Base-by-base conservation (phyloP, 306 rosid species). In the Lithocarpus polystachyus region DNA sequence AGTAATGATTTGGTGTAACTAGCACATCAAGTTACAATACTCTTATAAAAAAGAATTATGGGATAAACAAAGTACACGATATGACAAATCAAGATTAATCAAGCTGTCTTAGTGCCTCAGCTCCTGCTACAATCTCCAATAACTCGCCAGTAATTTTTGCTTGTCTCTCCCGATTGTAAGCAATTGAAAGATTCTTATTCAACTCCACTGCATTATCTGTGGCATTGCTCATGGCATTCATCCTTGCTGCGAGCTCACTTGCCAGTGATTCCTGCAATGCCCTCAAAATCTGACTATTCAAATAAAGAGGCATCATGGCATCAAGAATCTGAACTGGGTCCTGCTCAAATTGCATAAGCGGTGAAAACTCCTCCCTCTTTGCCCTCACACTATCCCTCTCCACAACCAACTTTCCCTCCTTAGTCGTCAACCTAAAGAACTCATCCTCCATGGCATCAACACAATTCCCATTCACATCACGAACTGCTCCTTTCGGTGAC, bases 201-300 rank as follows among this genome's bases (percentile, higher is more conserved):
- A 94, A 83, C 52, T 91, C 97, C 20, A 59, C 62, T 0, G 98
- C 98, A 72, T 90, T 94, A 72, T 94, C 98, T 0, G 98, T 86
- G 2, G 96, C 96, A 77, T 79, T 81, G 20, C 90, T 79, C 98
- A 94, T 94, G 65, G 97, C 94, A 74, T 73, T 82, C 98, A 93
- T 93, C 73, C 98, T 86, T 2, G 98, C 89, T 1, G 97, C 97
- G 2, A 93, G 90, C 76, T 93, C 98, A 79, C 98, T 93, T 19
- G 97, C 97, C 59, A 73, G 56, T 10, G 97, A 89, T 80, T 94
- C 98, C 78, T 94, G 96, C 89, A 94, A 87, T 6, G 87, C 91
- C 82, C 86, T 87, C 82, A 94, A 73, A 45, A 92, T 78, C 85
- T 92, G 97, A 67, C 92, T 85, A 61, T 92, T 94, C 86, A 94